Conservation (phyloP, 495 filamentous ascomycete species). For the Annulohypoxylon bovei region DNA sequence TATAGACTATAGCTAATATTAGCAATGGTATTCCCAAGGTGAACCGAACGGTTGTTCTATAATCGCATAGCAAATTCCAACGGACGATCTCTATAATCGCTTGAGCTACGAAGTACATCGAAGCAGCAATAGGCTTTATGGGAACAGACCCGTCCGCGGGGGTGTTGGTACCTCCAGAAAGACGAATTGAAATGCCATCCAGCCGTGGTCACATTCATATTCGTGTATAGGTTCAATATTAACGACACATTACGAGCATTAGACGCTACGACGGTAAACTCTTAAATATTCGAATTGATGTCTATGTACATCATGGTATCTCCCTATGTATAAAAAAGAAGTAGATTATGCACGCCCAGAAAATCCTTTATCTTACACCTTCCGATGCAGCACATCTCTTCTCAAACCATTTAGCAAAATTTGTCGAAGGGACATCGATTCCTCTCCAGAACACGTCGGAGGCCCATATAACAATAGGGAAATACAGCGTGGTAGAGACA, state of each 20-base stretch:
- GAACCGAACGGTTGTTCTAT: too few relatives aligned
- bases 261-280: not conserved
- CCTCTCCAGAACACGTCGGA: slow-evolving; percentile 68
- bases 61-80: too few relatives aligned
- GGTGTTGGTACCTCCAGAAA: not conserved
- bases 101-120: too few relatives aligned
- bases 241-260: not conserved
- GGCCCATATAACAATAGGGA: slow-evolving; percentile 62
- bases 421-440: slow-evolving; percentile 65
- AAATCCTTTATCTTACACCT: slow-evolving; percentile 9
- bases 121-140: too few relatives aligned
- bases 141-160: not conserved
- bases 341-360: not conserved
- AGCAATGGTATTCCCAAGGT: too few relatives aligned
- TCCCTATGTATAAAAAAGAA: not conserved
- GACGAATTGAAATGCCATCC: not conserved
- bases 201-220: not conserved
- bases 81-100: too few relatives aligned
- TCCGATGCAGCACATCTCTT: slow-evolving; percentile 39
- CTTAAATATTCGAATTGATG: not conserved
- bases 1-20: too few relatives aligned
- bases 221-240: not conserved
- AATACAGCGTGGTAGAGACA: slow-evolving; percentile 58
- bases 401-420: slow-evolving; percentile 65
- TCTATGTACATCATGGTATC: not conserved